Percentiles rank a stretch among this genome's conserved stretches.
phyloP scores from a whole-genome alignment of 1,139 yeast genomes.

The Casaregolazyma lundiana region DNA sequence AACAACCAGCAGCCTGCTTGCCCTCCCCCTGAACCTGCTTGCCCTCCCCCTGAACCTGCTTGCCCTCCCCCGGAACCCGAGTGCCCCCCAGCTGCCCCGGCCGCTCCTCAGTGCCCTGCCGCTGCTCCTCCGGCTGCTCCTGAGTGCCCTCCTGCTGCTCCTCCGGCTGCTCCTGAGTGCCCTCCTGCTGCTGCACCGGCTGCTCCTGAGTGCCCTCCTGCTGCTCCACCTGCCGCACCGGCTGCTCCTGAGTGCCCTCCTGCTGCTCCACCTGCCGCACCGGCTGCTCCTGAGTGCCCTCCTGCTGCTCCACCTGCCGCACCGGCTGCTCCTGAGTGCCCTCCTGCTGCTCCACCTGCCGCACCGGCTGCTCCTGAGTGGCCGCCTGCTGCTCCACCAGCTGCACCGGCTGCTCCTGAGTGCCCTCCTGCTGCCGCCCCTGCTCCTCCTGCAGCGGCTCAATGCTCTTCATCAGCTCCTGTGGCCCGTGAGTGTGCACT shows the following conservation, averaged over 20 bases:
- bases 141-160: constrained; percentile 12
- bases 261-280: constrained; percentile 7
- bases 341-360: constrained; percentile 9
- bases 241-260: constrained; percentile 14
- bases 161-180: constrained; percentile 10
- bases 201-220: constrained; percentile 9
- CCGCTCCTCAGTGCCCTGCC: constrained; percentile 11
- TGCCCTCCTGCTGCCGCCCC: constrained; percentile 15
- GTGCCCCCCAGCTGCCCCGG: constrained; percentile 9
- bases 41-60: neutral
- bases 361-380: constrained; percentile 13
- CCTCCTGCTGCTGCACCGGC: constrained; percentile 14
- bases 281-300: neutral
- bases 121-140: constrained; percentile 12
- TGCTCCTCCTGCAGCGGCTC: constrained; percentile 8
- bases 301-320: constrained; percentile 11
- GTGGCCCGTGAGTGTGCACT: neutral
- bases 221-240: constrained; percentile 13
- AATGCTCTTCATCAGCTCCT: constrained; percentile 11
- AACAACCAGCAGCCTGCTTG: neutral
- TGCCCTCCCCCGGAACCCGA: constrained; percentile 9
- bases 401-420: constrained; percentile 12
- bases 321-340: constrained; percentile 12
- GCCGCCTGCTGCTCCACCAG: constrained; percentile 14
- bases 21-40: neutral